Base-by-base conservation (phyloP, 371 early-diverging fungal genomes). In the Mucor lusitanicus region DNA sequence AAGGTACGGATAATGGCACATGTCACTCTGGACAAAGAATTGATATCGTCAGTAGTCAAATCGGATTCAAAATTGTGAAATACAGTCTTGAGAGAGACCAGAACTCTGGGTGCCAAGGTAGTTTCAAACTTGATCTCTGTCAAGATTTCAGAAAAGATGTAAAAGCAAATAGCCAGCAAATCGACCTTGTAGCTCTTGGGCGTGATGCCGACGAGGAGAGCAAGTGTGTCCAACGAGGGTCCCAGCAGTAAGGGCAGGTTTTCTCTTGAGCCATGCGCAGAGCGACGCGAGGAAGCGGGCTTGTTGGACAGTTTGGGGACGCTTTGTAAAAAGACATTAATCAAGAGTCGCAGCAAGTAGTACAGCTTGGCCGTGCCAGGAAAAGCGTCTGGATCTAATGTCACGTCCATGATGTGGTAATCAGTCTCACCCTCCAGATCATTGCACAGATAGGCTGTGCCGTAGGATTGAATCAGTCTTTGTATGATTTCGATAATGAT, bases 321-420 rank as follows among this genome's bases (percentile, higher is more conserved):
- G 53, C 77, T 76, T 64, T 81, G 83, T 53, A 85, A 65, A 71
- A 85, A 83, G 8, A 85, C 83, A 44, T 77, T 82, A 53, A 81
- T 71, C 59, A 85, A 64, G 8, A 86, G 55, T 32, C 83, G 69
- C n/a, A 83, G 63, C 3, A 86, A 35, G 54, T 84, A 83, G 53
- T 83, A 86, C 1, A 84, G 44, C 57, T 80, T 81, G 25, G 83
- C 73, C 2, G 80, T 79, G 0, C 77, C 69, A n/a, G 84, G 84
- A 23, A 84, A 81, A 4, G 69, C 78, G 30, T 74, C 75, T 1
- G 79, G 75, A 9, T 81, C 80, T 12, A 82, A 33, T 9, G 75
- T 74, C 5, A 68, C 64, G 32, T 83, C 79, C 25, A 80, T 60
- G 9, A 71, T 69, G 13, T 69, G 67, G 11, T 67, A 50, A 23